Percentiles rank a stretch among this genome's conserved stretches.
Conservation (phyloP, 495 filamentous ascomycete species). For the Podospora appendiculata region DNA sequence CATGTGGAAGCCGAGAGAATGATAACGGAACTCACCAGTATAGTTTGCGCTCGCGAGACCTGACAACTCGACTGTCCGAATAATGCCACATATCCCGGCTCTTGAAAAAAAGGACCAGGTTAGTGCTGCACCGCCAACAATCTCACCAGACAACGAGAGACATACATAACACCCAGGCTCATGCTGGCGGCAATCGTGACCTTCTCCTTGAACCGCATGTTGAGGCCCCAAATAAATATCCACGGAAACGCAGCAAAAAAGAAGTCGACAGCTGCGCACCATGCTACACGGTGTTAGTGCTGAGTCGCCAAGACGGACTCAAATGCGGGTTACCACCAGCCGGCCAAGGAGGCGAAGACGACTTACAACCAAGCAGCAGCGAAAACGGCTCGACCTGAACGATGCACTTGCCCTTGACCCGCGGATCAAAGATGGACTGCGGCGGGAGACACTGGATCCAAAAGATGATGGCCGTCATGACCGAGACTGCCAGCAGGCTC, state of each 20-base stretch:
- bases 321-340: too few relatives aligned
- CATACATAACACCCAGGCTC: constrained; percentile 43
- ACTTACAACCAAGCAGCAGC: constrained; percentile 11
- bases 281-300: background rate
- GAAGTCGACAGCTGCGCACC: constrained; percentile 31
- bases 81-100: constrained; percentile 16
- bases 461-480: background rate
- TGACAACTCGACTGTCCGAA: constrained; percentile 11
- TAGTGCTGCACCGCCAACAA: background rate
- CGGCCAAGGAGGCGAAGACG: background rate
- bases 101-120: background rate
- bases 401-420: constrained; percentile 5
- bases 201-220: constrained; percentile 39
- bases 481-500: constrained; percentile 4
- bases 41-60: constrained; percentile 16
- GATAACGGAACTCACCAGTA: background rate
- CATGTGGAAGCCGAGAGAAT: background rate
- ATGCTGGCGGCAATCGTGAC: constrained; percentile 38
- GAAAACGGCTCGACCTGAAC: constrained; percentile 11
- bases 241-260: constrained; percentile 40
- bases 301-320: too few relatives aligned
- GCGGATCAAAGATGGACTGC: constrained; percentile 7
- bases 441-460: constrained; percentile 11
- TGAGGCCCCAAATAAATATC: constrained; percentile 40
- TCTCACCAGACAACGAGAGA: background rate